Conservation (phyloP, 805 yeast species). For the Ogataea corticis region DNA sequence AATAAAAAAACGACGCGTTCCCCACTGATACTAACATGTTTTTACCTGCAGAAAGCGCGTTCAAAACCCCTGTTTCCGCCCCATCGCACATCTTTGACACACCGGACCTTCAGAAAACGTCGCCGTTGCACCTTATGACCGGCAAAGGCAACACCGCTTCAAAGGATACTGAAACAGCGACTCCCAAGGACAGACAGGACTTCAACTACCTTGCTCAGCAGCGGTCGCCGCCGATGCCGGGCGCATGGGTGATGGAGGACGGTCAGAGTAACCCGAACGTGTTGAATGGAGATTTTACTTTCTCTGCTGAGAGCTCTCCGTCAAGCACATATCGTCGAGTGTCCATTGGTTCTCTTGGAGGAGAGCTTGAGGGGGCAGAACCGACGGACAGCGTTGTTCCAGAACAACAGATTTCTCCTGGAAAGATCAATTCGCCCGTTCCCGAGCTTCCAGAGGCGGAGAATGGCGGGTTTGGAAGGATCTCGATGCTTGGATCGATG, state of each 20-base stretch:
- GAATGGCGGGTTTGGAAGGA: slow-evolving; percentile 3
- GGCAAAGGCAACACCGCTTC: not conserved
- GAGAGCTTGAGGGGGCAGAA: slow-evolving; percentile 18
- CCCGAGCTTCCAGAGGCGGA: slow-evolving; percentile 5
- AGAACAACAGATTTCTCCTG: not conserved
- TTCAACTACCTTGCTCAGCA: slow-evolving; percentile 28
- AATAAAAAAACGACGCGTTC: slow-evolving; percentile 6
- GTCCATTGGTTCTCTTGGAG: slow-evolving; percentile 18
- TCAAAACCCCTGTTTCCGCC: slow-evolving; percentile 13
- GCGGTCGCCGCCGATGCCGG: slow-evolving; percentile 31
- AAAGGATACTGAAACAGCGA: not conserved
- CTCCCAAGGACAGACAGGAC: slow-evolving; percentile 23
- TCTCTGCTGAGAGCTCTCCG: slow-evolving; percentile 22
- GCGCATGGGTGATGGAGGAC: slow-evolving; percentile 27
- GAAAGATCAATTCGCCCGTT: slow-evolving; percentile 1
- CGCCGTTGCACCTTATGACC: slow-evolving; percentile 24
- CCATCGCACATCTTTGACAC: slow-evolving; percentile 12
- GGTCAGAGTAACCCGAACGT: no score
- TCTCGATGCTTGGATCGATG: slow-evolving; percentile 13
- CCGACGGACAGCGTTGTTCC: not conserved
- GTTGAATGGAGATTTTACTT: slow-evolving; percentile 14
- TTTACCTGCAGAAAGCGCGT: not conserved
- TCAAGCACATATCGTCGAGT: slow-evolving; percentile 6
- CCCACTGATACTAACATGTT: slow-evolving; percentile 6
- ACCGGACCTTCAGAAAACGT: slow-evolving; percentile 27